These are phyloP conservation scores for Arabidopsis lyrata DNA, from an alignment of 441 rosid species.

Conservation along the genomic window DNA sequence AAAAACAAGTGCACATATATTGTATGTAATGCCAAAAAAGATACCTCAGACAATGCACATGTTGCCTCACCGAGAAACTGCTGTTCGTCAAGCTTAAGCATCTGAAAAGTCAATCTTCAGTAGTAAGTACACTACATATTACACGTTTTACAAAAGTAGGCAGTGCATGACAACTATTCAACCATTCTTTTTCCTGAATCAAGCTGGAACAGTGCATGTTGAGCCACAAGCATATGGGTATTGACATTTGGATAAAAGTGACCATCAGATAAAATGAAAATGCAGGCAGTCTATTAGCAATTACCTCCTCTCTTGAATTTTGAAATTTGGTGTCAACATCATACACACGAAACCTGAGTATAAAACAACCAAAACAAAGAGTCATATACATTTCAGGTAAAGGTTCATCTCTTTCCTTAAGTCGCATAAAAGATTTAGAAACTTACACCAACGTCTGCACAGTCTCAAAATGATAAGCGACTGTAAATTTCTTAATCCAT, in stretches of 20 bases:
- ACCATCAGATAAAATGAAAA: not conserved
- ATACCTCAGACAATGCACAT: slow-evolving; percentile 83
- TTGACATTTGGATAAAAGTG: not conserved
- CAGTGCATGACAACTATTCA: slow-evolving; percentile 11
- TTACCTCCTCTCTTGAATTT: slow-evolving; percentile 71
- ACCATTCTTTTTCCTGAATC: not conserved
- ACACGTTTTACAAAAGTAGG: slow-evolving; percentile 19
- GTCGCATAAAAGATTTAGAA: slow-evolving; percentile 29
- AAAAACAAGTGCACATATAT: slow-evolving; percentile 13
- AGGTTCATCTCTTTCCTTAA: slow-evolving; percentile 1
- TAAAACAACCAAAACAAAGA: slow-evolving; percentile 7
- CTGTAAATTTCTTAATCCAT: slow-evolving; percentile 69
- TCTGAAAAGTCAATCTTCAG: slow-evolving; percentile 55
- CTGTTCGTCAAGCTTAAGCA: slow-evolving; percentile 90
- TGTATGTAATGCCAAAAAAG: slow-evolving; percentile 3
- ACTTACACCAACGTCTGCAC: slow-evolving; percentile 85
- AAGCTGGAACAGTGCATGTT: slow-evolving; percentile 1
- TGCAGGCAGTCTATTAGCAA: slow-evolving; percentile 3
- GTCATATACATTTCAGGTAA: slow-evolving; percentile 15
- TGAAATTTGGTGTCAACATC: slow-evolving; percentile 88
- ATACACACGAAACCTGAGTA: slow-evolving; percentile 71
- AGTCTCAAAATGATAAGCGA: slow-evolving; percentile 72
- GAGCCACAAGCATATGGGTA: not conserved
- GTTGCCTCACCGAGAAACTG: slow-evolving; percentile 93
- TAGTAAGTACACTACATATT: slow-evolving; percentile 35